Conservation (phyloP, 345 rosid species). For the Rhodomyrtus tomentosa region DNA sequence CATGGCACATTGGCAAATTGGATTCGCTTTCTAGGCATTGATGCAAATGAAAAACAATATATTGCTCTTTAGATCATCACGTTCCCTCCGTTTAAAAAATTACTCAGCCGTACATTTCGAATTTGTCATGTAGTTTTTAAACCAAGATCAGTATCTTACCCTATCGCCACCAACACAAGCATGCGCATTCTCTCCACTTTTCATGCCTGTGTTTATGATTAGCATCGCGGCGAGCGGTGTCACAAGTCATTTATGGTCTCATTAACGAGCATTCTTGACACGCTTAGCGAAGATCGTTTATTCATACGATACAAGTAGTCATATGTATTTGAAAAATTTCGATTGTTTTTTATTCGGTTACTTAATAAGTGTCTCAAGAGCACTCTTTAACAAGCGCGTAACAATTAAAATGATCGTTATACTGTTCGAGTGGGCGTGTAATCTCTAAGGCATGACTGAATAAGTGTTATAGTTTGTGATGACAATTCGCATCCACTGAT, state of each 20-base stretch:
- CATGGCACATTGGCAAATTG: background rate
- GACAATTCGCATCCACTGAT: background rate
- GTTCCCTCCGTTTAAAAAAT: background rate
- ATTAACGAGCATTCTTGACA: background rate
- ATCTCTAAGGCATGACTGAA: background rate
- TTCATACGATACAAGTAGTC: background rate
- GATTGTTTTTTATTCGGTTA: background rate
- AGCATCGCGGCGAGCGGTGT: background rate
- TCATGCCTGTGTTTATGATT: background rate
- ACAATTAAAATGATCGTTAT: background rate
- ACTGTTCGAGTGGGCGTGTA: background rate
- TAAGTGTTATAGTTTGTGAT: background rate
- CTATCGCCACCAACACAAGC: background rate
- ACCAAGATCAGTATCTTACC: background rate
- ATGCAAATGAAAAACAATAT: conserved; percentile 31
- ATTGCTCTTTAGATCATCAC: background rate
- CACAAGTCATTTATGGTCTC: background rate
- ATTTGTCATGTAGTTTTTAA: background rate
- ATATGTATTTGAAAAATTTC: no score
- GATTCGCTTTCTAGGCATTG: conserved; percentile 23
- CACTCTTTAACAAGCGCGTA: background rate
- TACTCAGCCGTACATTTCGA: background rate
- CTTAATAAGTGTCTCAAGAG: background rate
- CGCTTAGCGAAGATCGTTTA: background rate
- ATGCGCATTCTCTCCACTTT: background rate